These are phyloP conservation scores for Picea abies DNA, from an alignment of 83 land plant species.

Conservation along the genomic window DNA sequence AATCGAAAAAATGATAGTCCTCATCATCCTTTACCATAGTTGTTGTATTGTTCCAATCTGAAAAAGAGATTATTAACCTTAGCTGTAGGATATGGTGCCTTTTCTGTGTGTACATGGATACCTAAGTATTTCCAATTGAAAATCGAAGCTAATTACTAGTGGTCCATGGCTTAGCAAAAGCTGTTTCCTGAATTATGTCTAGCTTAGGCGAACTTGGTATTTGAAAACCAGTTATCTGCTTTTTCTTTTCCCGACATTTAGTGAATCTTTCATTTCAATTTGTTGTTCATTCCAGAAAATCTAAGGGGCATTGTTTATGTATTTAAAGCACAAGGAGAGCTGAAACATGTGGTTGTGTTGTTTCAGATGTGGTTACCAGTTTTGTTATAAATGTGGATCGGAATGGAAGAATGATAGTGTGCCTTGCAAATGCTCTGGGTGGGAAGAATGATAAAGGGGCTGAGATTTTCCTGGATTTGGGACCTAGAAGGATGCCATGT, in stretches of 20 bases:
- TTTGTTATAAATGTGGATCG: conserved; percentile 28
- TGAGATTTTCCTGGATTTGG: neutral
- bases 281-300: neutral
- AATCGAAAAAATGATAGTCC: no score
- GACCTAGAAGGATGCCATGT: neutral
- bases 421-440: conserved; percentile 11
- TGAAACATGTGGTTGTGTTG: neutral
- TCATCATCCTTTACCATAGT: no score
- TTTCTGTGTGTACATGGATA: no score
- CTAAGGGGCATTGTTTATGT: neutral
- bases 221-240: neutral
- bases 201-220: neutral
- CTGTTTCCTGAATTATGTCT: neutral
- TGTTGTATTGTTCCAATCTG: no score
- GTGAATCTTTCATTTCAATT: neutral
- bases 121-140: no score
- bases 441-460: neutral
- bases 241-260: no score
- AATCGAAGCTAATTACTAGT: no score
- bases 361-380: conserved; percentile 23
- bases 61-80: no score
- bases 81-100: no score
- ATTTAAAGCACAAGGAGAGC: neutral
- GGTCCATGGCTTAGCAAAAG: neutral
- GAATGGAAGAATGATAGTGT: conserved; percentile 15